phyloP scores from a whole-genome alignment of 306 rosid species.

The Fragaria nilgerrensis region DNA sequence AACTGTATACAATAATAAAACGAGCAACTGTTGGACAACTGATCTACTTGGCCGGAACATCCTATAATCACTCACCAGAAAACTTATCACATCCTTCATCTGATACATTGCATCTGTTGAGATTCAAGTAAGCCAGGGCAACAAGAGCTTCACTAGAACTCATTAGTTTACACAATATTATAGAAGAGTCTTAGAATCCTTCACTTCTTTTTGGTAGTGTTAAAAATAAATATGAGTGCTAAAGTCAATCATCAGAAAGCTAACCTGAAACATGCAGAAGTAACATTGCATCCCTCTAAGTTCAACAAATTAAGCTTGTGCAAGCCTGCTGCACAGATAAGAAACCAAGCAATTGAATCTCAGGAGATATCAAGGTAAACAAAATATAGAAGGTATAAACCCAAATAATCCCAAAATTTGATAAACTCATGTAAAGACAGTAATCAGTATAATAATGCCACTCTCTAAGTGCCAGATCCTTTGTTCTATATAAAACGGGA shows the following conservation, averaged over 20 bases:
- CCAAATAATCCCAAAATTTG: not conserved
- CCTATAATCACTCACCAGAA: conserved; percentile 47
- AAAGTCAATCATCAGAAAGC: not conserved
- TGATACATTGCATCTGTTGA: conserved; percentile 50
- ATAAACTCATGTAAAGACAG: not conserved
- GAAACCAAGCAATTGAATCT: conserved; percentile 2
- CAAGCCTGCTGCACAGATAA: conserved; percentile 47
- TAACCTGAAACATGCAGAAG: conserved; percentile 54
- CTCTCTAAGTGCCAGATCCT: not conserved
- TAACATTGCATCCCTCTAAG: conserved; percentile 60
- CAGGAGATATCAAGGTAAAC: conserved; percentile 12
- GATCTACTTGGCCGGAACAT: not conserved
- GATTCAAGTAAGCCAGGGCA: conserved; percentile 54
- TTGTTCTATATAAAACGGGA: too few relatives aligned
- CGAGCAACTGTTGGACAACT: not conserved
- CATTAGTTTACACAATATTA: not conserved
- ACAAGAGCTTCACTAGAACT: conserved; percentile 43
- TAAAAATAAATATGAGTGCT: too few relatives aligned
- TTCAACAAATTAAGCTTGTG: conserved; percentile 52
- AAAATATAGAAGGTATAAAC: not conserved
- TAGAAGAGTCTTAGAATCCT: not conserved
- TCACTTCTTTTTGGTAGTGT: not conserved
- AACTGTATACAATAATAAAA: not conserved
- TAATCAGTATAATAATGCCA: not conserved
- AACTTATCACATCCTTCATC: conserved; percentile 53